These are phyloP conservation scores for Ampelomyces quisqualis DNA, from an alignment of 2,329 filamentous ascomycete species.

Conservation along the genomic window DNA sequence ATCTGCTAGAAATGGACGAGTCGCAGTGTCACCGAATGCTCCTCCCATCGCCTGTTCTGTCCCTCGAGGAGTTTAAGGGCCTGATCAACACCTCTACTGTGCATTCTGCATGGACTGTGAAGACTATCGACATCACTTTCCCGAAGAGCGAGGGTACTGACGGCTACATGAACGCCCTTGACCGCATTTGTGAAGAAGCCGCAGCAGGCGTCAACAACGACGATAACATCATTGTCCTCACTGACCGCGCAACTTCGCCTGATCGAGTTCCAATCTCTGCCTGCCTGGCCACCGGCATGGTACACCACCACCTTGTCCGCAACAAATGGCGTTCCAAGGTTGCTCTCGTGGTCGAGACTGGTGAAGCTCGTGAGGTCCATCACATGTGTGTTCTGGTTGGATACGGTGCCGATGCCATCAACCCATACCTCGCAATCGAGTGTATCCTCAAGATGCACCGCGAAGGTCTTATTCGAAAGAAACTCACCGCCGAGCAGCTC, in stretches of 20 bases:
- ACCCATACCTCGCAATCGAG: slow-evolving; percentile 93
- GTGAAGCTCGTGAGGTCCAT: slow-evolving; percentile 93
- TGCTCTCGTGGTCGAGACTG: slow-evolving; percentile 86
- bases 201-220: slow-evolving; percentile 80
- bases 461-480: slow-evolving; percentile 89
- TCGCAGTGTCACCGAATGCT: slow-evolving; percentile 84
- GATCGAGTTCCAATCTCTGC: slow-evolving; percentile 84
- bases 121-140: slow-evolving; percentile 90
- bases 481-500: slow-evolving; percentile 75
- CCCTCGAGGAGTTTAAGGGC: slow-evolving; percentile 86
- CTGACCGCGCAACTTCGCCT: slow-evolving; percentile 79
- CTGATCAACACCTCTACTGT: slow-evolving; percentile 73
- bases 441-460: slow-evolving; percentile 96
- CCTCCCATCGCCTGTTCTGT: slow-evolving; percentile 84
- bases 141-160: slow-evolving; percentile 78
- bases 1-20: slow-evolving; percentile 88
- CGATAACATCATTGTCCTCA: slow-evolving; percentile 84
- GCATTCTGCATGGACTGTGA: slow-evolving; percentile 81
- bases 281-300: slow-evolving; percentile 84
- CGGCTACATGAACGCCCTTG: slow-evolving; percentile 84
- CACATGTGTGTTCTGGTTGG: slow-evolving; percentile 98
- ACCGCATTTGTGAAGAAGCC: slow-evolving; percentile 81
- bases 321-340: slow-evolving; percentile 94
- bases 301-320: slow-evolving; percentile 91
- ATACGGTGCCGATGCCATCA: slow-evolving; percentile 91